Evolutionary conservation across 257 asterid genomes (phyloP).

Genomic region (Fraxinus cuspidata): DNA sequence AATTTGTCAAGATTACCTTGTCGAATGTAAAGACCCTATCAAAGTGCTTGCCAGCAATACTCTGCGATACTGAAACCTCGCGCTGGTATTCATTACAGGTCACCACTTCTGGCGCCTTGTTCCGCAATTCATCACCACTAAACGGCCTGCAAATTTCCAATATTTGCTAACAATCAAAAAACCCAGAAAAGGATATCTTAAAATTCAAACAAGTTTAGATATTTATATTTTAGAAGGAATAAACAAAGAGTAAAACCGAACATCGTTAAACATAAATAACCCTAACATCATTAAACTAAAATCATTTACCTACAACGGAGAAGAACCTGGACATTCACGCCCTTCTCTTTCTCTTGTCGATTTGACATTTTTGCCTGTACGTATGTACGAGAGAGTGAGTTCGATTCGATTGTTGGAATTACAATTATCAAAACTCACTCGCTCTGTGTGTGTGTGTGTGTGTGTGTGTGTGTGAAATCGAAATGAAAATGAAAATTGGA

Average conservation of each 20-base stretch:
- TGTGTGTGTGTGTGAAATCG: not conserved
- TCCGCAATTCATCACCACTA: slow-evolving; percentile 81
- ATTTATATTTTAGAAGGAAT: not conserved
- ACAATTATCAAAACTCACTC: not conserved
- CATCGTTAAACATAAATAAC: not conserved
- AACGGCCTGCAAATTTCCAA: slow-evolving; percentile 60
- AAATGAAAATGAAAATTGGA: not conserved
- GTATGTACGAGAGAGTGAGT: not conserved
- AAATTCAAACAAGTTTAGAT: not conserved
- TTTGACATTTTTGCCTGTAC: slow-evolving; percentile 47
- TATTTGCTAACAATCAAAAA: not conserved
- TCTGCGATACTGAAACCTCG: slow-evolving; percentile 84
- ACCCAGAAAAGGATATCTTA: not conserved
- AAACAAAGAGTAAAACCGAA: not conserved
- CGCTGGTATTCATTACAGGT: slow-evolving; percentile 77
- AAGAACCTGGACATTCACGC: slow-evolving; percentile 93
- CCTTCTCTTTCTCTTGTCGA: slow-evolving; percentile 77
- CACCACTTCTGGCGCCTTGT: slow-evolving; percentile 86
- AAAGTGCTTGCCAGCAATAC: slow-evolving; percentile 81
- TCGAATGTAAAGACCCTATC: slow-evolving; percentile 85
- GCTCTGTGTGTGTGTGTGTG: not conserved
- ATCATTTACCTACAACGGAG: slow-evolving; percentile 83
- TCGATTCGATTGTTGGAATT: not conserved
- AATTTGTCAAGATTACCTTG: slow-evolving; percentile 48
- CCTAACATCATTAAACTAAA: slow-evolving; percentile 13